Evolutionary conservation across 2,329 filamentous ascomycete species (phyloP).

Genomic region (Talaromyces sp.): DNA sequence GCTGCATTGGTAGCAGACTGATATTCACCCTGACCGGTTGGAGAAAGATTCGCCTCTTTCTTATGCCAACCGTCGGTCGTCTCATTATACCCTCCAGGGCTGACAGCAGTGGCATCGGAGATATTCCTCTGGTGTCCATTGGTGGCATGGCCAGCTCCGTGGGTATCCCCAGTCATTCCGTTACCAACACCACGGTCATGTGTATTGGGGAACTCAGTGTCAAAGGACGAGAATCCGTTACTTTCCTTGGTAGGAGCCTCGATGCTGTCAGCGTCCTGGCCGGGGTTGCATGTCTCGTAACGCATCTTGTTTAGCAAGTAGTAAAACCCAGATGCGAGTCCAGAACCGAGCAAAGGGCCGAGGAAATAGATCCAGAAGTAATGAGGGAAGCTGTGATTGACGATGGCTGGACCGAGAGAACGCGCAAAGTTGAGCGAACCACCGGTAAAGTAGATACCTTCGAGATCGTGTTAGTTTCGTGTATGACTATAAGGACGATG

Average conservation of each 20-base stretch:
- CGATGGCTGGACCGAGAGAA: constrained; percentile 47
- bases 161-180: neutral
- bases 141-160: neutral
- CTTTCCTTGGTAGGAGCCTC: constrained; percentile 8
- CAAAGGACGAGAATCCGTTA: neutral
- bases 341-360: constrained; percentile 44
- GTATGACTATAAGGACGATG: no score
- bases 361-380: constrained; percentile 53
- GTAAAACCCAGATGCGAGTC: constrained; percentile 50
- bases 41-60: neutral
- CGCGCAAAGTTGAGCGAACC: constrained; percentile 49
- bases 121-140: constrained; percentile 8
- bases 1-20: neutral
- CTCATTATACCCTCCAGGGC: neutral
- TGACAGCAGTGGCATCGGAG: constrained; percentile 13
- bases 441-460: constrained; percentile 48
- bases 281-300: constrained; percentile 45
- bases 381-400: constrained; percentile 43
- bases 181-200: neutral
- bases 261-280: constrained; percentile 54
- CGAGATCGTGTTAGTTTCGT: neutral
- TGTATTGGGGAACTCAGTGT: neutral
- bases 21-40: neutral
- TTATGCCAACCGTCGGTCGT: neutral
- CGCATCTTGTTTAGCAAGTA: constrained; percentile 45